Base-by-base conservation (phyloP, 305 asterid species). In the Nicotiana rustica region DNA sequence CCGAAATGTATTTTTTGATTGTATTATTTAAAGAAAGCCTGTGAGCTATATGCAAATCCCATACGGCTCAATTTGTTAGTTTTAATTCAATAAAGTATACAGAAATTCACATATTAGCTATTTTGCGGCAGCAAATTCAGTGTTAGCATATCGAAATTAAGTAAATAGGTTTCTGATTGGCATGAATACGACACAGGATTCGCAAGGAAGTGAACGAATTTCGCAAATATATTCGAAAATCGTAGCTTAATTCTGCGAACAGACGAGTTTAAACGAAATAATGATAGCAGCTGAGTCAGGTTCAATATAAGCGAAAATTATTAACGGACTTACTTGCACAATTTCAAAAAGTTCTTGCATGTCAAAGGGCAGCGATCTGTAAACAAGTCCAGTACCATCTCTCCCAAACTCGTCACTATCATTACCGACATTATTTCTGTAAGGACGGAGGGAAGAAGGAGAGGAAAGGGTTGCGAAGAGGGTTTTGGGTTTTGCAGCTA, bases 331-430 rank as follows among this genome's bases (percentile, higher is more conserved):
- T 89, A 94, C 98, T 94, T 94, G 98, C 99, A 96, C 15, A 94
- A 91, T 88, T 96, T 96, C 85, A 96, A 92, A 62, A 96, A 94
- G 76, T 94, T 96, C 83, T 96, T 96, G 95, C 98, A 94, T 75
- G 98, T 96, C 80, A 93, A 82, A 33, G 99, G 98, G 70, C 99
- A 94, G 25, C 97, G 93, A 85, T 96, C 96, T 1, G 95, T 85
- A 86, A 90, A 89, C 86, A 94, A 88, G 84, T 96, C 99, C 82
- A 96, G 82, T 18, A 92, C 97, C 5, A 96, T 25, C 25, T 94
- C 97, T 19, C 98, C 98, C 89, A 93, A 85, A 90, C 98, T 96
- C 44, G 99, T 96, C 67, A 94, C 98, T 65, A 96, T 84, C 99
- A 96, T 88, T 3, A 96, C 97, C 15, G 99, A 96, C 99, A 96